Evolutionary conservation across 345 rosid species (phyloP).

Genomic region (Moringa oleifera): DNA sequence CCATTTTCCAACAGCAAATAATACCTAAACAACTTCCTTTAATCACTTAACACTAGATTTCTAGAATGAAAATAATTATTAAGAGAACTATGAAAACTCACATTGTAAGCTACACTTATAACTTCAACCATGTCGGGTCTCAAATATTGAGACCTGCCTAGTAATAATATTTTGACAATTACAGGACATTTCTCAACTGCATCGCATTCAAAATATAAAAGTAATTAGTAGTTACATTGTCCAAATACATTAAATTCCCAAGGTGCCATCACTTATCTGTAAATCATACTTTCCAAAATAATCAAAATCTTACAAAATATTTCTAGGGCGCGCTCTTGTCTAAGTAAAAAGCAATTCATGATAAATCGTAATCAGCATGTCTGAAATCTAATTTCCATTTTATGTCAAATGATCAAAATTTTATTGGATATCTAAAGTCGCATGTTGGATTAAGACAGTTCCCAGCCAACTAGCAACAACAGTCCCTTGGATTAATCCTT

Average conservation of each 20-base stretch:
- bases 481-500: slow-evolving; percentile 60
- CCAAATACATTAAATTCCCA: neutral
- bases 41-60: too few species aligned
- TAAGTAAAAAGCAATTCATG: neutral
- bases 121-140: neutral
- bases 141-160: neutral
- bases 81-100: too few species aligned
- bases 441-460: slow-evolving; percentile 52
- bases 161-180: neutral
- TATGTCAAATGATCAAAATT: too few species aligned
- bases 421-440: slow-evolving; percentile 61
- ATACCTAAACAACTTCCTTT: neutral
- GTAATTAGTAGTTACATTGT: too few species aligned
- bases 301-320: neutral
- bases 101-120: too few species aligned
- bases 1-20: neutral
- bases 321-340: neutral
- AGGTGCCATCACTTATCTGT: neutral
- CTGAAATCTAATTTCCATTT: too few species aligned
- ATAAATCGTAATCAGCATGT: slow-evolving; percentile 12
- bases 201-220: neutral
- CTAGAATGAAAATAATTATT: too few species aligned
- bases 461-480: slow-evolving; percentile 66
- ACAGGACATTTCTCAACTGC: neutral
- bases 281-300: neutral